Conservation (phyloP, 345 rosid species). For the Lepidium aucheri region DNA sequence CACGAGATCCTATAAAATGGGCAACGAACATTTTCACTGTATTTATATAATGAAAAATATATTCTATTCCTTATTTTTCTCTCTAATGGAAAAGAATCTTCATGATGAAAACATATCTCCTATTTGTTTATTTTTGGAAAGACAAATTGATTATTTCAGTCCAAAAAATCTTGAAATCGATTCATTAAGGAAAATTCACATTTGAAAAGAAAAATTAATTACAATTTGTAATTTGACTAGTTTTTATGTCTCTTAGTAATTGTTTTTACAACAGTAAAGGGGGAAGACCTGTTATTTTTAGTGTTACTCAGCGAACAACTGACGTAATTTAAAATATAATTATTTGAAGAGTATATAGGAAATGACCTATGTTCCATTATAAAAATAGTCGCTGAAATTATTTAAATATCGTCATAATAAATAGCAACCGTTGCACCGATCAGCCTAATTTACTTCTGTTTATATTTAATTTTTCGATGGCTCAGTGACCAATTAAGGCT, state of each 20-base stretch:
- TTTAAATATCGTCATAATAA: no score
- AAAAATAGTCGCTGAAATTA: no score
- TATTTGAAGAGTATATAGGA: no score
- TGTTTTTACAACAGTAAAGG: background rate
- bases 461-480: no score
- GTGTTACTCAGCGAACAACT: no score
- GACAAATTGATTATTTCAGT: background rate
- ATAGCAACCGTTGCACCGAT: no score
- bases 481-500: no score
- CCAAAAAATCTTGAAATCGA: background rate
- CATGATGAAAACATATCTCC: background rate
- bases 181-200: background rate
- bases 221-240: no score
- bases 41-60: background rate
- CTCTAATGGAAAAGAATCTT: background rate
- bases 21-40: background rate
- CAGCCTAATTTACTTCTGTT: no score
- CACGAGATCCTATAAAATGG: conserved; percentile 13
- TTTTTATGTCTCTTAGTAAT: background rate
- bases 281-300: no score
- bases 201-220: background rate
- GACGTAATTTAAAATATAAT: no score
- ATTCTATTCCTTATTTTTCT: background rate
- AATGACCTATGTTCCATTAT: no score
- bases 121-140: conserved; percentile 1